Evolutionary conservation across 345 rosid species (phyloP), one percentile per base, ranked within the genome.

Genomic region (Salix koriyanagi): DNA sequence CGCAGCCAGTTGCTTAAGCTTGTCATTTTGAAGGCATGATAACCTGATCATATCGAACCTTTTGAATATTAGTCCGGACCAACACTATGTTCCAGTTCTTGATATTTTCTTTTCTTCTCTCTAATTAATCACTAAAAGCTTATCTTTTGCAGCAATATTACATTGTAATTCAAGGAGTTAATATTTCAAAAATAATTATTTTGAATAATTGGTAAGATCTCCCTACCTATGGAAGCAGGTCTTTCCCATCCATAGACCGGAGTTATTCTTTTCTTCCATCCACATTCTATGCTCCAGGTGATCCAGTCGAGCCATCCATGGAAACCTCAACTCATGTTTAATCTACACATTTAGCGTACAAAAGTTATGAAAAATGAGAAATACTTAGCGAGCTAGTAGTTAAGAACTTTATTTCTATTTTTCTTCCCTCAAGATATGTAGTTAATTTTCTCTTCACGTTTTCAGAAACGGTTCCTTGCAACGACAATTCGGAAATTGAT

Each of bases 251-350:
- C 89, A 89, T 18, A 87, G 28, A 75, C 80, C 79, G 75, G 77
- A 68, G 66, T 66, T 80, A 56, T 86, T 74, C 12, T 74, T 83
- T 52, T 88, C 89, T 80, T 90, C 94, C 52, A 91, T 85, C 90
- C 87, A 88, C 78, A 41, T 82, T 70, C 97, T 86, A 70, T 91
- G 86, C 42, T 90, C 92, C 54, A 90, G 79, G 73, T 88, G 92
- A 44, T 85, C 92, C 74, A 84, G 71, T 71, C 90, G 83, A 46
- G 91, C 88, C 10, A 85, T 73, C 92, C 92, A 90, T 25, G 91
- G 90, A 76, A 83, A 74, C 42, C 75, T 69, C 76, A 89, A 30
- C 50, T 90, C 92, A 16, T 85, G 75, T 79, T 79, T 76, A 50
- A 88, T 86, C 94, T 92, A n/a, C 34, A 34, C 3, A 9, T 11